phyloP scores from a whole-genome alignment of 495 filamentous ascomycete genomes.

The Astrocystis sublimbata region DNA sequence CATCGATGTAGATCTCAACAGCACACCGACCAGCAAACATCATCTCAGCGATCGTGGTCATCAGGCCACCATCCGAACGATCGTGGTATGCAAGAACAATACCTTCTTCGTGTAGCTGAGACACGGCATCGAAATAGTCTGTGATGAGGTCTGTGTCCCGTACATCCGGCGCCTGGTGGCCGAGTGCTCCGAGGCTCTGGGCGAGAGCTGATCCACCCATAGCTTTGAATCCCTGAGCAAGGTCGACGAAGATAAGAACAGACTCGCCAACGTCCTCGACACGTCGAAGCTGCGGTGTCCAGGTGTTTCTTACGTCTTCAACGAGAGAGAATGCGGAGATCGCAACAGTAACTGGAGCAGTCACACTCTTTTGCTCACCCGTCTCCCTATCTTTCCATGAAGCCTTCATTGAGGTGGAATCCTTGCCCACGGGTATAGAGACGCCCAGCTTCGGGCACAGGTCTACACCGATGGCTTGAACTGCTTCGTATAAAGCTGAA shows the following conservation, averaged over 20 bases:
- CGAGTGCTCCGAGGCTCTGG: conserved; percentile 87
- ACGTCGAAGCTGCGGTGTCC: conserved; percentile 86
- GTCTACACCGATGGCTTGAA: conserved; percentile 90
- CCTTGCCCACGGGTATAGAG: conserved; percentile 94
- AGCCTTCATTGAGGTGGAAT: conserved; percentile 98
- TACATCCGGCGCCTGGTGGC: conserved; percentile 81
- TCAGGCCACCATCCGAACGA: conserved; percentile 86
- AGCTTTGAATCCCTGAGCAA: conserved; percentile 73
- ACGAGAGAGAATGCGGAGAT: conserved; percentile 89
- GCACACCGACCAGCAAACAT: conserved; percentile 97
- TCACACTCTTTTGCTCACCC: conserved; percentile 76
- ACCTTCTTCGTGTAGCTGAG: conserved; percentile 79
- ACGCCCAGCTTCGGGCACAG: conserved; percentile 74
- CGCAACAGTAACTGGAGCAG: conserved; percentile 84
- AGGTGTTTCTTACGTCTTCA: conserved; percentile 75
- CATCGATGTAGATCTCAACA: conserved; percentile 79
- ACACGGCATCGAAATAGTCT: conserved; percentile 88
- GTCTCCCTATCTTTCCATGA: conserved; percentile 80
- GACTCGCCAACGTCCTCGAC: conserved; percentile 88
- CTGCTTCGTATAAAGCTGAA: conserved; percentile 90
- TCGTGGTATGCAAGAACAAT: conserved; percentile 96
- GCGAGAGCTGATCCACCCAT: conserved; percentile 91
- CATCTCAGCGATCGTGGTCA: conserved; percentile 94
- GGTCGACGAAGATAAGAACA: conserved; percentile 85
- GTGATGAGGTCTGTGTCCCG: conserved; percentile 77